Evolutionary conservation across 345 rosid genomes (phyloP).

Genomic region (Ricinus communis): DNA sequence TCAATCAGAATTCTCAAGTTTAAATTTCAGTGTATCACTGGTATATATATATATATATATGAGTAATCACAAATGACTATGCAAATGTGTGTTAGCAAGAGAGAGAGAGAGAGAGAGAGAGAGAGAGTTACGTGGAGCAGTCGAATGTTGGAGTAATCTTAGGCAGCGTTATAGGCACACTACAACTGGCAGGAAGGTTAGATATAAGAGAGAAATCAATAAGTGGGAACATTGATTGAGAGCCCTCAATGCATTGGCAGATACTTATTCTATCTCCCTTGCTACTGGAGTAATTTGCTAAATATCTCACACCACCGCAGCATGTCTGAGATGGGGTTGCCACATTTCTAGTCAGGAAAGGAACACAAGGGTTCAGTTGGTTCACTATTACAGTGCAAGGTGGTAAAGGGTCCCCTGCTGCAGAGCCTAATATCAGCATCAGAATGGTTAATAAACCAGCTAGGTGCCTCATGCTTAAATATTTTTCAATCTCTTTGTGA

Average conservation of each 20-base stretch:
- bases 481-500: too few species aligned
- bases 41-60: too few species aligned
- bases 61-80: too few species aligned
- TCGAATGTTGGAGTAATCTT: background rate
- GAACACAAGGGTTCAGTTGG: background rate
- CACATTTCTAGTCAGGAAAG: background rate
- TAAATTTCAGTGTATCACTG: too few species aligned
- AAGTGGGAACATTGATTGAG: too few species aligned
- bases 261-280: background rate
- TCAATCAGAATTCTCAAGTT: too few species aligned
- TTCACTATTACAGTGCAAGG: background rate
- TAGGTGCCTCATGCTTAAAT: background rate
- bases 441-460: background rate
- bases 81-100: too few species aligned
- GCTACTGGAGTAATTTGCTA: background rate
- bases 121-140: conserved; percentile 6
- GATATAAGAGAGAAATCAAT: background rate
- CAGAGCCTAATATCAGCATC: background rate
- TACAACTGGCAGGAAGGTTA: background rate
- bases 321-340: background rate
- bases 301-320: background rate
- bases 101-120: background rate
- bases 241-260: background rate
- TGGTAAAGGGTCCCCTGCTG: background rate
- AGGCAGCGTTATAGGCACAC: background rate